Evolutionary conservation across 257 asterid species (phyloP), one percentile per base, ranked within the genome.

Genomic region (Solanum tacnaense): DNA sequence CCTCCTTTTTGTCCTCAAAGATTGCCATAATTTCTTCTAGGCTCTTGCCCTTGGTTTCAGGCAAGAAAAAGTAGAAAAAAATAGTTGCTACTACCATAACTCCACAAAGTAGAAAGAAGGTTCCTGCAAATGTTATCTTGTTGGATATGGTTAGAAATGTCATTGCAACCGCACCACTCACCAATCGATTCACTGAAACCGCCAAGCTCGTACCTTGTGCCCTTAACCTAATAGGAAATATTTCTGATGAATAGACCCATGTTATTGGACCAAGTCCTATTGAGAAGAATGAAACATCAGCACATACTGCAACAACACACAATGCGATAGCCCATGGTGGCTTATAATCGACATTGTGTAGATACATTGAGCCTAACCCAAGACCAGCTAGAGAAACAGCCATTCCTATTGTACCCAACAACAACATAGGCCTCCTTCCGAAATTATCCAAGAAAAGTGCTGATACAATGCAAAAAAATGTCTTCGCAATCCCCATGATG

Each of bases 201-300:
- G 98, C 99, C 79, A 96, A 34, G 41, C 92, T 88, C 0, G 96
- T 15, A 5, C 98, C 99, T 87, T 96, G 98, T 27, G 98, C 98
- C 90, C 99, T 89, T 62, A 96, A 65, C 62, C 98, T 90, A 84
- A 67, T 41, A 16, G 98, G 98, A 81, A 95, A 96, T 1, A 96
- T 92, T 91, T 96, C 98, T 3, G 93, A 91, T 1, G 98, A 91
- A 90, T 96, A 95, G 2, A 96, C 99, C 99, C 99, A 95, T 1
- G 99, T 96, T 5, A 96, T 92, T 18, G 99, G 98, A 88, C 99
- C 98, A 79, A 95, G 96, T 91, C 99, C 99, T 49, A 96, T 95
- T 0, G 99, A 96, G 91, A 95, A 96, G 88, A 96, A 96, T 2
- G 98, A 96, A 2, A 96, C 98, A 15, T 94, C 98, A 0, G 95